A percentile compares a stretch with the other conserved stretches of the same genome.
Conservation (phyloP, 331 rosid species). For the Cydonia oblonga region DNA sequence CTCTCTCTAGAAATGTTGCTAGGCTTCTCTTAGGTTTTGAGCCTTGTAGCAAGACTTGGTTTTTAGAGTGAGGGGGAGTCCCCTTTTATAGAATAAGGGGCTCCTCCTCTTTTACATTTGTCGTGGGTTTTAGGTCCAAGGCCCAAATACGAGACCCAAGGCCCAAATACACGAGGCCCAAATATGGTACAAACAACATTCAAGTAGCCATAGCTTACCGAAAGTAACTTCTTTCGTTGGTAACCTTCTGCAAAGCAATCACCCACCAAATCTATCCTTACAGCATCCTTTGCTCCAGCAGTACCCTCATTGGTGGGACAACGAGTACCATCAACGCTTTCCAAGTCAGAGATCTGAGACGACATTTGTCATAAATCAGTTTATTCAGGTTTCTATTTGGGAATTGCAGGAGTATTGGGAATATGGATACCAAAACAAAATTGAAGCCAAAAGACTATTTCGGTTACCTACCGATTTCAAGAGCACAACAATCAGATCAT, state of each 20-base stretch:
- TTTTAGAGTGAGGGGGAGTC: no score
- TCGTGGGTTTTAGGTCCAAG: no score
- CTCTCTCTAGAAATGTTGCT: no score
- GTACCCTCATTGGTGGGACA: constrained; percentile 45
- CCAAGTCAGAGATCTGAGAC: constrained; percentile 50
- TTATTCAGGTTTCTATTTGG: constrained; percentile 13
- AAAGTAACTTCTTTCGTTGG: constrained; percentile 72
- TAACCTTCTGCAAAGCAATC: constrained; percentile 90
- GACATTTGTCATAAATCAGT: constrained; percentile 5
- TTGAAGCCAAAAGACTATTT: not conserved
- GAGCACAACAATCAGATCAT: constrained; percentile 64
- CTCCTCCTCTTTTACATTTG: no score
- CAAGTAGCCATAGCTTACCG: constrained; percentile 44
- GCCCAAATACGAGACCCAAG: no score
- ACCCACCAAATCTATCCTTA: constrained; percentile 83
- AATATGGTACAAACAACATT: no score
- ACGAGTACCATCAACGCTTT: constrained; percentile 25
- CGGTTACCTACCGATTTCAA: constrained; percentile 50
- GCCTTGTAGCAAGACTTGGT: no score
- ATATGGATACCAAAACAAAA: not conserved
- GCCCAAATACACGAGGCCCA: no score
- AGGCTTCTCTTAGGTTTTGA: no score
- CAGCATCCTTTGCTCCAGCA: constrained; percentile 57
- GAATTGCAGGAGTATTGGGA: not conserved
- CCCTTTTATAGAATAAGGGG: no score